A percentile compares a stretch with the other conserved stretches of the same genome.
Evolutionary conservation across 1,284 basidiomycete genomes (phyloP).

Genomic region (Schizopora paradoxa): DNA sequence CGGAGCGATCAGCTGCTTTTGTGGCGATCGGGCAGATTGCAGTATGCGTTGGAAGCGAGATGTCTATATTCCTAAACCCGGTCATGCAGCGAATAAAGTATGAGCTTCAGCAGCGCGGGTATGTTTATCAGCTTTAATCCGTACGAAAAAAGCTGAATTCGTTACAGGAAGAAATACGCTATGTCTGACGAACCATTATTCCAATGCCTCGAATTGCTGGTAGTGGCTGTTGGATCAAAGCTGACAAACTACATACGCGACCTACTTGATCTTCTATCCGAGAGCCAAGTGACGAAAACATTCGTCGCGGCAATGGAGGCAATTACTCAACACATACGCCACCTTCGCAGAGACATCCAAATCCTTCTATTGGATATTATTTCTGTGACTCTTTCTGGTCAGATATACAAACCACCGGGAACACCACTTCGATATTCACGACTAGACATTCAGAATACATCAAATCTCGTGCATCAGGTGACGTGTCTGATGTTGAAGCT

Average conservation of each 20-base stretch:
- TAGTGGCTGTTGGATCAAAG: conserved; percentile 92
- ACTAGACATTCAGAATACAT: conserved; percentile 56
- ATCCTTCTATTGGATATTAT: conserved; percentile 85
- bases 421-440: conserved; percentile 58
- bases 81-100: conserved; percentile 90
- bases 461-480: conserved; percentile 52
- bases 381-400: conserved; percentile 75
- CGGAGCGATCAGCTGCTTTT: conserved; percentile 71
- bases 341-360: conserved; percentile 89
- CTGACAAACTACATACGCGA: conserved; percentile 95
- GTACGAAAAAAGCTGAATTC: conserved; percentile 17
- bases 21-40: conserved; percentile 84
- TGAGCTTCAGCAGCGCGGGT: conserved; percentile 84
- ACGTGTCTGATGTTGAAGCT: conserved; percentile 1
- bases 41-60: conserved; percentile 86
- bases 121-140: not conserved
- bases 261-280: conserved; percentile 95
- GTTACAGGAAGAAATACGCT: conserved; percentile 81
- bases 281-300: conserved; percentile 88
- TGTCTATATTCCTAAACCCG: conserved; percentile 93
- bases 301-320: conserved; percentile 82
- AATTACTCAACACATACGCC: conserved; percentile 87
- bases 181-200: conserved; percentile 95
- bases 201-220: conserved; percentile 96
- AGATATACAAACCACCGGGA: conserved; percentile 82